Evolutionary conservation across 345 rosid genomes (phyloP).

Genomic region (Pistacia integerrima): DNA sequence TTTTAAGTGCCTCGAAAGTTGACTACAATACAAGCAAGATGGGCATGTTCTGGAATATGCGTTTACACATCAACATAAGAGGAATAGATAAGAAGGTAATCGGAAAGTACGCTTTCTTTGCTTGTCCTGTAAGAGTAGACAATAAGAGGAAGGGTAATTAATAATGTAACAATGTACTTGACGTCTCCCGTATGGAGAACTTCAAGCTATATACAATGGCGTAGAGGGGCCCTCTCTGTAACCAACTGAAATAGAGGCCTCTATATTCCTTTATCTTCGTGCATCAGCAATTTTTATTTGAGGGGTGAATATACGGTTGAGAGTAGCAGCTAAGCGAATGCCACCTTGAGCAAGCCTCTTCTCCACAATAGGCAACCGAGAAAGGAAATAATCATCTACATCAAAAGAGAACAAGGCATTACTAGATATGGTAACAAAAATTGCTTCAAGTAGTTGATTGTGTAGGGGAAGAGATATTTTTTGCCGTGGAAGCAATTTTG

Average conservation of each 20-base stretch:
- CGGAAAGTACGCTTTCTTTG: background rate
- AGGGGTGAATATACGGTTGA: constrained; percentile 72
- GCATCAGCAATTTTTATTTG: constrained; percentile 36
- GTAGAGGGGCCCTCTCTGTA: constrained; percentile 26
- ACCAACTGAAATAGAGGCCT: constrained; percentile 29
- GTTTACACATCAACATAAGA: background rate
- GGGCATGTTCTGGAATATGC: constrained; percentile 42
- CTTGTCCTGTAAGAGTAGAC: constrained; percentile 29
- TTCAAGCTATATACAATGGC: constrained; percentile 22
- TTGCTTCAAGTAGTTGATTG: background rate
- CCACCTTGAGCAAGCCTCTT: constrained; percentile 86
- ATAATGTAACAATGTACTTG: constrained; percentile 7
- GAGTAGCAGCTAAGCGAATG: constrained; percentile 76
- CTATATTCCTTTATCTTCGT: constrained; percentile 29
- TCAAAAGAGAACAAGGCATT: constrained; percentile 11
- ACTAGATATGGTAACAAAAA: background rate
- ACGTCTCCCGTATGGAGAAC: background rate
- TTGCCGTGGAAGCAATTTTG: constrained; percentile 10
- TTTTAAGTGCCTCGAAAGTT: constrained; percentile 27
- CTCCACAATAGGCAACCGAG: constrained; percentile 82
- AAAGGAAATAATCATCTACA: constrained; percentile 73
- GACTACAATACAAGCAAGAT: constrained; percentile 24
- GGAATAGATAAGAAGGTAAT: background rate
- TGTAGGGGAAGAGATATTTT: background rate
- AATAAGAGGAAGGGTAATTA: background rate